A percentile compares a stretch with the other conserved stretches of the same genome.
Conservation (phyloP, 768 basidiomycete species). For the Kwoniella sp. region DNA sequence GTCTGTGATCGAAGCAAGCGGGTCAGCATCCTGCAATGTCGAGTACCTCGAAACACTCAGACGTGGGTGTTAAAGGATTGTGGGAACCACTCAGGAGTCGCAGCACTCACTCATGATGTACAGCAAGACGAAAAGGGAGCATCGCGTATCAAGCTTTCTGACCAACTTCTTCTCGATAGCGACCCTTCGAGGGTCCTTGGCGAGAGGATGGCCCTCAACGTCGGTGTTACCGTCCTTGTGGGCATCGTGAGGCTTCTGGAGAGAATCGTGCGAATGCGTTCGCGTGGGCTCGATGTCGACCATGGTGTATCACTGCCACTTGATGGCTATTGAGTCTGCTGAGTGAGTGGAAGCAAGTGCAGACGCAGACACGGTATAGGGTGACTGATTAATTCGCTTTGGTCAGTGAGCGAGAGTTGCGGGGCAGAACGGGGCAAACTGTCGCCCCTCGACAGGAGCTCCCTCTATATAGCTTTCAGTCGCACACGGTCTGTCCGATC, state of each 20-base stretch:
- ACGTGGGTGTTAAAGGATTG: neutral
- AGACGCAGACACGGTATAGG: too few relatives aligned
- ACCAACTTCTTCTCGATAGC: slow-evolving; percentile 23
- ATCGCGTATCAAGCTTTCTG: slow-evolving; percentile 53
- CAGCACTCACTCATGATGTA: slow-evolving; percentile 49
- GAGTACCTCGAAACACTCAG: neutral
- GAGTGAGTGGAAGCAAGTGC: too few relatives aligned
- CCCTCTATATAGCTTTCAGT: neutral
- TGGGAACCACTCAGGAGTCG: too few relatives aligned
- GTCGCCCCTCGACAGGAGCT: neutral
- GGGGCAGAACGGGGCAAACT: neutral
- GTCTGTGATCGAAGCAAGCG: slow-evolving; percentile 21
- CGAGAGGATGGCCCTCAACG: neutral
- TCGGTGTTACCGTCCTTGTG: slow-evolving; percentile 1
- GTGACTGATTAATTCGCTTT: too few relatives aligned
- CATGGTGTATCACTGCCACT: slow-evolving; percentile 3
- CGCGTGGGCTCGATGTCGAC: slow-evolving; percentile 8
- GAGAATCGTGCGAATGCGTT: slow-evolving; percentile 7
- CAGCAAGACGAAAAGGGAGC: slow-evolving; percentile 43
- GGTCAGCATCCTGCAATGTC: neutral
- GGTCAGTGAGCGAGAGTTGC: neutral
- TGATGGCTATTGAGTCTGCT: neutral
- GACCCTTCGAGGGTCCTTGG: slow-evolving; percentile 17
- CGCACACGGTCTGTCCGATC: neutral
- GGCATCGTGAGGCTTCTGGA: slow-evolving; percentile 9